Conservation (phyloP, 176 grass and related monocot species). For the Paspalum notatum region DNA sequence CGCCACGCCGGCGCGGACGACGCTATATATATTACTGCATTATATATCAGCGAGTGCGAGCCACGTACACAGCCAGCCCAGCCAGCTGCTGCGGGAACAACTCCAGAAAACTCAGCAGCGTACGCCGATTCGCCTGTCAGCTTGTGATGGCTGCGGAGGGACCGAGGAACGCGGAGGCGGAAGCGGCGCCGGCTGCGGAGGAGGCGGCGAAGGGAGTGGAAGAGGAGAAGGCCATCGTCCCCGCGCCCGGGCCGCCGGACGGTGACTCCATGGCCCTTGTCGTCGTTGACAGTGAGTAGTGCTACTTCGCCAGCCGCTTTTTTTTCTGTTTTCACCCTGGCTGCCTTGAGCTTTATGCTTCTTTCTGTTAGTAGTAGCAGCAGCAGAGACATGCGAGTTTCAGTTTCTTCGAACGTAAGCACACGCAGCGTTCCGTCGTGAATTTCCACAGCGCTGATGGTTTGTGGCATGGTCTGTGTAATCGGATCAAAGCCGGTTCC, state of each 20-base stretch:
- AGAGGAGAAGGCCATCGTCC: slow-evolving; percentile 22
- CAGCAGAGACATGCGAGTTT: not conserved
- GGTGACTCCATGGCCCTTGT: slow-evolving; percentile 36
- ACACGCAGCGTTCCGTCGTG: not conserved
- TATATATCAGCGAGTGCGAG: no score
- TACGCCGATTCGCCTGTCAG: not conserved
- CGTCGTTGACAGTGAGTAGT: slow-evolving; percentile 44
- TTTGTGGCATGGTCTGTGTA: not conserved
- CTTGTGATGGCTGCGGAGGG: slow-evolving; percentile 28
- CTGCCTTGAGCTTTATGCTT: not conserved
- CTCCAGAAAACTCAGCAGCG: not conserved
- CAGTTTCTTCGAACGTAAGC: not conserved
- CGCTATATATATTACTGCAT: slow-evolving; percentile 18
- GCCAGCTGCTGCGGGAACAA: not conserved
- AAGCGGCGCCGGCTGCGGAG: not conserved
- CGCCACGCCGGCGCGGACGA: not conserved
- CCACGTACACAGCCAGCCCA: not conserved
- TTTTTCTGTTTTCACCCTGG: not conserved
- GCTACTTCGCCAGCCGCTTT: not conserved
- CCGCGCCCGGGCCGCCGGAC: slow-evolving; percentile 5
- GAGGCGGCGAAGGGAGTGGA: not conserved
- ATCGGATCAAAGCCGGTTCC: not conserved
- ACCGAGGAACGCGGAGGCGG: slow-evolving; percentile 7
- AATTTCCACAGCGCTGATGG: not conserved
- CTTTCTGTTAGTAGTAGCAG: not conserved